These are phyloP conservation scores for Teratosphaeria pseudoeucalypti DNA, from an alignment of 2,329 filamentous ascomycete species.

Conservation along the genomic window DNA sequence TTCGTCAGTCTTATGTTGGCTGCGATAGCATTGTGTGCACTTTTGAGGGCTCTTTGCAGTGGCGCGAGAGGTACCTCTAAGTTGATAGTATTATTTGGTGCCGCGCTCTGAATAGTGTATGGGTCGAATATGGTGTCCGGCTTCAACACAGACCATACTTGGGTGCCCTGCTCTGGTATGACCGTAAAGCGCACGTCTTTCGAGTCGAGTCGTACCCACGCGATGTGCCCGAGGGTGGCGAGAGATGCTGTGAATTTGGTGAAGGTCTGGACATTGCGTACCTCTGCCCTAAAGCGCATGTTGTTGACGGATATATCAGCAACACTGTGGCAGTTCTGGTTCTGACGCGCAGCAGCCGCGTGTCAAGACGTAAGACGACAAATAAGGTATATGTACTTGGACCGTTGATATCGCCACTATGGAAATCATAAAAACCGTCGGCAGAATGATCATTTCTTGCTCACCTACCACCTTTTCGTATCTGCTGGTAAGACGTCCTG, in stretches of 20 bases:
- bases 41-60: constrained; percentile 83
- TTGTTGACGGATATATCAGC: constrained; percentile 21
- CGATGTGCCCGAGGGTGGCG: constrained; percentile 64
- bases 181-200: constrained; percentile 87
- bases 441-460: not conserved
- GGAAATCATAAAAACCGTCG: not conserved
- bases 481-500: not conserved
- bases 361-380: not conserved
- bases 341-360: not conserved
- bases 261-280: constrained; percentile 28
- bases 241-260: constrained; percentile 52
- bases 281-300: constrained; percentile 25
- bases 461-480: not conserved
- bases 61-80: constrained; percentile 85
- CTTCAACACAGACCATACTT: constrained; percentile 59
- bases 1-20: constrained; percentile 86
- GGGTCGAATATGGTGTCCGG: constrained; percentile 73
- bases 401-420: not conserved
- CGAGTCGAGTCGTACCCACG: constrained; percentile 82
- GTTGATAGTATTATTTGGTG: constrained; percentile 80
- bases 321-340: not conserved
- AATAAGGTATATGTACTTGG: not conserved
- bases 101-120: constrained; percentile 78
- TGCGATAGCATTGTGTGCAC: constrained; percentile 68
- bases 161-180: constrained; percentile 85